These are phyloP conservation scores for Debaryomyces sp. DNA, from an alignment of 1,139 yeast genomes.

Conservation along the genomic window DNA sequence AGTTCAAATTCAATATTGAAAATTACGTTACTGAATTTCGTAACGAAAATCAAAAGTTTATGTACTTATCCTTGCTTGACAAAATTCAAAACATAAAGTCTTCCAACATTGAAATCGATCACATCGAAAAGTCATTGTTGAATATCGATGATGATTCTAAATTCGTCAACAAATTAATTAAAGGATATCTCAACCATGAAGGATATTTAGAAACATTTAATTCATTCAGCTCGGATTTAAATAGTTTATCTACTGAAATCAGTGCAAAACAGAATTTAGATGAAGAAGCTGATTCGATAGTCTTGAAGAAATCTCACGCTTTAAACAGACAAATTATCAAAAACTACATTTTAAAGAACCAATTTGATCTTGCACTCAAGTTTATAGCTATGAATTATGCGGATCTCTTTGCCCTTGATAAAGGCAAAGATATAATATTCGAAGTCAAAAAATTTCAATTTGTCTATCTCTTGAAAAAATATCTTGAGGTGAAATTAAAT, in stretches of 20 bases:
- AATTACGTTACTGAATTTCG: constrained; percentile 57
- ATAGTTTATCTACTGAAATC: constrained; percentile 41
- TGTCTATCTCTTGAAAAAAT: constrained; percentile 30
- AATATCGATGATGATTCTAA: constrained; percentile 30
- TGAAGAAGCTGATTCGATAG: constrained; percentile 12
- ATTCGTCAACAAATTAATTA: constrained; percentile 58
- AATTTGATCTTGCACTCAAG: constrained; percentile 50
- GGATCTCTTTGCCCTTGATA: constrained; percentile 33
- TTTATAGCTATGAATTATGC: constrained; percentile 50
- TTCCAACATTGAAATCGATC: constrained; percentile 13
- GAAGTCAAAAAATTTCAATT: constrained; percentile 56
- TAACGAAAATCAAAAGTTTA: constrained; percentile 24
- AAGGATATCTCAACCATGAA: constrained; percentile 70
- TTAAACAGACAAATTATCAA: constrained; percentile 55
- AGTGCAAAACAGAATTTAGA: constrained; percentile 12
- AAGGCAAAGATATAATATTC: constrained; percentile 50
- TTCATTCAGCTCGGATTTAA: constrained; percentile 50
- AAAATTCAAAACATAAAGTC: constrained; percentile 17
- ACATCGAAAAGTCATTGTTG: constrained; percentile 25
- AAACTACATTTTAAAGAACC: constrained; percentile 43
- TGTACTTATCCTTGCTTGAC: constrained; percentile 21
- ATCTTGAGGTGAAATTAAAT: constrained; percentile 23
- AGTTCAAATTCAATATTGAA: constrained; percentile 72
- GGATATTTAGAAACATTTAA: constrained; percentile 72
- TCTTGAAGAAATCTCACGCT: constrained; percentile 37